Evolutionary conservation across 345 rosid genomes (phyloP).

Genomic region (Cardiospermum halicacabum): DNA sequence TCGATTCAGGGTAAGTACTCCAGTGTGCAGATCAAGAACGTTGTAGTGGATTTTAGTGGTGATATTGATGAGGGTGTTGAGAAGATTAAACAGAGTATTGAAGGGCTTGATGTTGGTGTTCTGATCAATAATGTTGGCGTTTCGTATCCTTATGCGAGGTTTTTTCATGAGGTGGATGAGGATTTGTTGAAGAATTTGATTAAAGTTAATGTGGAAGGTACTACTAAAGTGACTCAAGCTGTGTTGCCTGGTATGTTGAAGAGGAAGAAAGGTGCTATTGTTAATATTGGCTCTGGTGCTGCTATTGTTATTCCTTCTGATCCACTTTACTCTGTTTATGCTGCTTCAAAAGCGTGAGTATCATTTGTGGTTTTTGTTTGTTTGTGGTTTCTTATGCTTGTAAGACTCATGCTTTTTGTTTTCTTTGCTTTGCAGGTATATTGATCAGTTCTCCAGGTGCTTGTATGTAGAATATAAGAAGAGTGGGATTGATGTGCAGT

Average conservation of each 20-base stretch:
- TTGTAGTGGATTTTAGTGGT: slow-evolving; percentile 78
- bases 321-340: slow-evolving; percentile 94
- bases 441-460: slow-evolving; percentile 85
- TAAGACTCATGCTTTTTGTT: neutral
- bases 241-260: slow-evolving; percentile 73
- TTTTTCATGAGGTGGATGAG: slow-evolving; percentile 83
- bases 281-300: slow-evolving; percentile 95
- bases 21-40: slow-evolving; percentile 48
- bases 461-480: slow-evolving; percentile 88
- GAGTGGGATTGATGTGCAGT: slow-evolving; percentile 68
- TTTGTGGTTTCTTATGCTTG: neutral
- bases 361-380: too few relatives aligned
- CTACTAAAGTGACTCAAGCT: slow-evolving; percentile 88
- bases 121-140: slow-evolving; percentile 85
- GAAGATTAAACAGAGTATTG: slow-evolving; percentile 55
- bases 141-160: slow-evolving; percentile 91
- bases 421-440: slow-evolving; percentile 66
- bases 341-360: slow-evolving; percentile 80
- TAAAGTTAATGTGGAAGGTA: slow-evolving; percentile 82
- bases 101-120: slow-evolving; percentile 76
- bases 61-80: slow-evolving; percentile 75
- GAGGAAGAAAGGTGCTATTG: slow-evolving; percentile 85
- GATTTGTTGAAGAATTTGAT: slow-evolving; percentile 56
- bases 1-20: slow-evolving; percentile 46
- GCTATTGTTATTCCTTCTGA: slow-evolving; percentile 78